Evolutionary conservation across 1,284 basidiomycete genomes (phyloP), one percentile per base, ranked within the genome.

Genomic region (Athelia psychrophila): DNA sequence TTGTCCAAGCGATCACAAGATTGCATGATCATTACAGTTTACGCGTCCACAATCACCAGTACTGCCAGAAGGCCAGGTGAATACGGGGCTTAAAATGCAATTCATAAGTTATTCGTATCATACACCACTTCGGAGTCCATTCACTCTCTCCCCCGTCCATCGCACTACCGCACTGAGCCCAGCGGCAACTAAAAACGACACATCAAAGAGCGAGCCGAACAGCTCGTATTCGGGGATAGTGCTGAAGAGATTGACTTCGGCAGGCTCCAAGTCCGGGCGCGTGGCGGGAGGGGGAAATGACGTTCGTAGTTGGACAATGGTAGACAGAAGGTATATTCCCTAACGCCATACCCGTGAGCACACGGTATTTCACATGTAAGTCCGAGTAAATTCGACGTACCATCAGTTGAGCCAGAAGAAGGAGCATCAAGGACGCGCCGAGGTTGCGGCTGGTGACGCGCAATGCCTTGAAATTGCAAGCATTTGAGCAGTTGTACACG

Each of bases 321-420:
- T 91, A 1, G 87, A 84, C 22, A 91, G 78, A 35, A 91, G 77
- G 60, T 91, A 91, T 50, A 87, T 87, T 15, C 84, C 86, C 88
- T 91, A 49, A 47, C 3, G 23, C 27, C 9, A 16, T n/a, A 30
- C 27, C 27, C 6, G 20, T 42, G 16, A 22, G 38, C 6, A 8
- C 20, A 18, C n/a, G 19, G 33, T 33, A 44, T 18, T 25, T 44
- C 52, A 27, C 32, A 20, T 30, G 18, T 42, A 24, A 49, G 27
- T 25, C 50, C 8, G 32, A 49, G 24, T 12, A 38, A 15, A 20
- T 44, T 45, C 49, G 50, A 62, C 75, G 25, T 60, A 88, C 88
- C 88, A 91, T 90, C 42, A 91, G 73, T 62, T 91, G 88, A 8
- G 88, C 84, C 15, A 91, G 74, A 13, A 88, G 66, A 30, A 91